phyloP scores from a whole-genome alignment of 306 rosid species.

The Quercus dentata region DNA sequence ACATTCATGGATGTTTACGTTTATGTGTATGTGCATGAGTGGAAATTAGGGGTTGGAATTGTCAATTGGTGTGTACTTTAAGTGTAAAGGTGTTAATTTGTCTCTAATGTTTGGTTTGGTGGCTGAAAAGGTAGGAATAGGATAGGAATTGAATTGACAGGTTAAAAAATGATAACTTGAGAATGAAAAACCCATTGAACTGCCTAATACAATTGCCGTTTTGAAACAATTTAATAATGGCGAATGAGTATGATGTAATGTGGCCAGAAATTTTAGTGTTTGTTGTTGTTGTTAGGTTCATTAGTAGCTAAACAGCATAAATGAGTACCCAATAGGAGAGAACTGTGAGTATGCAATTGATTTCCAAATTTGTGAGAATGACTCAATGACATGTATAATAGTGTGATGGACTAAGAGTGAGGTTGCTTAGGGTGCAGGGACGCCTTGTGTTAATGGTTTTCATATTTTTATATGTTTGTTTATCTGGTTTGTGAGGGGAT shows the following conservation, averaged over 20 bases:
- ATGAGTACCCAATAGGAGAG: too few species aligned
- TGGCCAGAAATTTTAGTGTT: too few species aligned
- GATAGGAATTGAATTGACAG: too few species aligned
- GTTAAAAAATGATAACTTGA: background rate
- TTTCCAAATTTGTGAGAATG: background rate
- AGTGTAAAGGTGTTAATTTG: background rate
- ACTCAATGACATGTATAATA: background rate
- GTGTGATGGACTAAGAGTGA: background rate
- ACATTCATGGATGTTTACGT: background rate
- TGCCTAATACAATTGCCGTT: too few species aligned
- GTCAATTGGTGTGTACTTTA: background rate
- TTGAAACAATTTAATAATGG: too few species aligned
- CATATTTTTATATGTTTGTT: background rate
- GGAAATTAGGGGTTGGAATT: background rate
- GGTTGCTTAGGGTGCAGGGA: background rate
- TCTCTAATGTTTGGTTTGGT: background rate
- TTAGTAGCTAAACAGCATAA: too few species aligned
- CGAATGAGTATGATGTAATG: too few species aligned
- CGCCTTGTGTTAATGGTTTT: background rate
- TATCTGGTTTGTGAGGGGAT: background rate
- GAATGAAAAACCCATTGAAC: too few species aligned
- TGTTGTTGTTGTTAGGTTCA: too few species aligned
- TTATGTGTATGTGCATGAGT: background rate
- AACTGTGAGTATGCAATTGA: too few species aligned
- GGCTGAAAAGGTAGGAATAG: background rate